Evolutionary conservation across 768 basidiomycete genomes (phyloP).

Genomic region (Exsudoporus frostii): DNA sequence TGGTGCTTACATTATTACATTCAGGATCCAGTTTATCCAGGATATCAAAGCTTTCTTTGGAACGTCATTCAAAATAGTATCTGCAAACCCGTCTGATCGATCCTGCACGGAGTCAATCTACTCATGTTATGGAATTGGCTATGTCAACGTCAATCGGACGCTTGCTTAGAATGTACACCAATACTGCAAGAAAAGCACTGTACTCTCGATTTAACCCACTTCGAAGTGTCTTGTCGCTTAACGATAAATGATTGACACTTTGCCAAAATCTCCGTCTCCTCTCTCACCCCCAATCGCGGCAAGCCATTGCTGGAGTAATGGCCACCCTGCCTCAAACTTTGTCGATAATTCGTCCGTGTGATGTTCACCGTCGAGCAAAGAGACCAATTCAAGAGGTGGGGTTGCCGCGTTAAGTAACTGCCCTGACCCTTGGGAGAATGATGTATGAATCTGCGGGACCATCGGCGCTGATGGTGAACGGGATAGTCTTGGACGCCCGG

Average conservation of each 20-base stretch:
- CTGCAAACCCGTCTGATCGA: slow-evolving; percentile 51
- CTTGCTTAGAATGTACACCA: slow-evolving; percentile 45
- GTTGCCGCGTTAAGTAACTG: slow-evolving; percentile 17
- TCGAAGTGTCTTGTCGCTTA: slow-evolving; percentile 33
- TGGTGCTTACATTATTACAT: slow-evolving; percentile 4
- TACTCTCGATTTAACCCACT: background rate
- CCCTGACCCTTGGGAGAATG: slow-evolving; percentile 25
- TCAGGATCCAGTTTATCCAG: slow-evolving; percentile 86
- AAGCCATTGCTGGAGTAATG: slow-evolving; percentile 72
- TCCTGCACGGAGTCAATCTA: slow-evolving; percentile 64
- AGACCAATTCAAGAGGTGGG: slow-evolving; percentile 52
- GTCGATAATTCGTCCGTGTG: slow-evolving; percentile 90
- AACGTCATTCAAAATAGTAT: slow-evolving; percentile 87
- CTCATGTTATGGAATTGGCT: slow-evolving; percentile 91
- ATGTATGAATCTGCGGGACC: slow-evolving; percentile 31
- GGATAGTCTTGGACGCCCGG: slow-evolving; percentile 48
- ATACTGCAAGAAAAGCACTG: background rate
- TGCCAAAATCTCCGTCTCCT: slow-evolving; percentile 66
- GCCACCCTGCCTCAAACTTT: slow-evolving; percentile 81
- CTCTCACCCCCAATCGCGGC: slow-evolving; percentile 55
- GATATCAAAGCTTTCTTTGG: slow-evolving; percentile 84
- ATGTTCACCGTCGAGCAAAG: slow-evolving; percentile 82
- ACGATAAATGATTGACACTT: slow-evolving; percentile 75
- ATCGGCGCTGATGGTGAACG: slow-evolving; percentile 59
- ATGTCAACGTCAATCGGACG: slow-evolving; percentile 82